Base-by-base conservation (phyloP, 306 rosid species). In the Cucumis cinereus region DNA sequence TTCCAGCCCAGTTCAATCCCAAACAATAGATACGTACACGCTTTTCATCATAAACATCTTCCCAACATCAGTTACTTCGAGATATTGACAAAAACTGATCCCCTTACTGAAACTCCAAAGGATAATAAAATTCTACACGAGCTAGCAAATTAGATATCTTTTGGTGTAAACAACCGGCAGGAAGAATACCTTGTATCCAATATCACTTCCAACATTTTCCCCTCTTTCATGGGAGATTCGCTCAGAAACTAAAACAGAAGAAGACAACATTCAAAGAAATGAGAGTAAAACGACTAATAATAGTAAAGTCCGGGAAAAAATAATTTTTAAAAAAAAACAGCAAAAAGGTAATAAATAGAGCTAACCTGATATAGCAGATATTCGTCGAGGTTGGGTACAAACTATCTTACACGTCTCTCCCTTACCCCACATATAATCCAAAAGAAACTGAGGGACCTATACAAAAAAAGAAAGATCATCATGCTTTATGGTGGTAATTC, bases 321-420 rank as follows among this genome's bases (percentile, higher is more conserved):
- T 28, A 50, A 50, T 49, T 50, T 16, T 5, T 28, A 50, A 38
- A 68, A 72, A 45, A 33, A 4, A 9, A 19, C 9, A 19, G 58
- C 22, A 50, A 22, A 75, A 59, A 76, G 57, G 66, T 68, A 61
- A 56, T 49, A 77, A 75, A 54, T 56, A 77, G 64, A 49, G 77
- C 77, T 76, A 63, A 94, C 99, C 99, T 90, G 99, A 94, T 10
- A 66, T 82, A 71, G 97, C 96, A 35, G 99, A 94, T 84, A 94
- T 87, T 61, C 97, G 96, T 47, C 99, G 96, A 77, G 99, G 99
- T 84, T 94, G 99, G 61, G 97, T 90, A 83, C 99, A 94, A 70
- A 90, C 84, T 81, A 92, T 71, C 82, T 94, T 94, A 82, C 99
- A 94, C 35, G 80, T 75, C 87, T 85, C 79, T 36, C 96, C 95